Evolutionary conservation across 1,139 yeast species (phyloP).

Genomic region (Pichia sp.): DNA sequence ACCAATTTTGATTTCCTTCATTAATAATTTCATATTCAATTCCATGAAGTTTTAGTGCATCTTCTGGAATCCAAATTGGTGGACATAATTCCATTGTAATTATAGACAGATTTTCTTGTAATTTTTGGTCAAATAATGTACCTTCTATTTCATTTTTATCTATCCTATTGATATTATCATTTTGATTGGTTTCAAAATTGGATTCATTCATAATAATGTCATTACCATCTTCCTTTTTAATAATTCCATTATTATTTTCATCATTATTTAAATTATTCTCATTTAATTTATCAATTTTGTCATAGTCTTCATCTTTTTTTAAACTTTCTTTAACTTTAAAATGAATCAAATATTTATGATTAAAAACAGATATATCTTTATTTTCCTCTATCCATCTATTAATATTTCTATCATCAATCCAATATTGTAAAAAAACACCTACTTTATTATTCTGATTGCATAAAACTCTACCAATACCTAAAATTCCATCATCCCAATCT

Average conservation of each 20-base stretch:
- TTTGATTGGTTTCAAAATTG: too few relatives aligned
- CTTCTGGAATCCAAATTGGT: conserved; percentile 28
- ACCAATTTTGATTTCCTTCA: conserved; percentile 15
- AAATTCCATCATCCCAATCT: conserved; percentile 21
- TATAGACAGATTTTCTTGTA: conserved; percentile 18
- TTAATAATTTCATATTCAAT: conserved; percentile 22
- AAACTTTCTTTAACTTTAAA: conserved; percentile 26
- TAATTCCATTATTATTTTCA: neutral
- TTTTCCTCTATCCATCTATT: conserved; percentile 16
- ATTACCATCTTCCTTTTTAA: conserved; percentile 1
- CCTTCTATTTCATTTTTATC: neutral
- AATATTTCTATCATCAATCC: conserved; percentile 28
- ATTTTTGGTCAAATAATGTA: neutral
- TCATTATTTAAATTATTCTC: neutral
- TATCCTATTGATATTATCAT: neutral
- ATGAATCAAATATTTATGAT: conserved; percentile 25
- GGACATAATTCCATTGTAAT: conserved; percentile 27
- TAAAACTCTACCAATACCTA: conserved; percentile 24
- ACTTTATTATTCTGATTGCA: conserved; percentile 25
- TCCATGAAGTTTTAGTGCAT: conserved; percentile 19
- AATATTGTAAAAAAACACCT: conserved; percentile 27
- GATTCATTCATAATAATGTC: too few relatives aligned
- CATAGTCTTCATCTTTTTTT: conserved; percentile 7
- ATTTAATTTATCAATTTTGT: neutral
- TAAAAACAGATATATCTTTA: conserved; percentile 14